Conservation (phyloP, 1,284 basidiomycete species). For the Trichosporon sp. region DNA sequence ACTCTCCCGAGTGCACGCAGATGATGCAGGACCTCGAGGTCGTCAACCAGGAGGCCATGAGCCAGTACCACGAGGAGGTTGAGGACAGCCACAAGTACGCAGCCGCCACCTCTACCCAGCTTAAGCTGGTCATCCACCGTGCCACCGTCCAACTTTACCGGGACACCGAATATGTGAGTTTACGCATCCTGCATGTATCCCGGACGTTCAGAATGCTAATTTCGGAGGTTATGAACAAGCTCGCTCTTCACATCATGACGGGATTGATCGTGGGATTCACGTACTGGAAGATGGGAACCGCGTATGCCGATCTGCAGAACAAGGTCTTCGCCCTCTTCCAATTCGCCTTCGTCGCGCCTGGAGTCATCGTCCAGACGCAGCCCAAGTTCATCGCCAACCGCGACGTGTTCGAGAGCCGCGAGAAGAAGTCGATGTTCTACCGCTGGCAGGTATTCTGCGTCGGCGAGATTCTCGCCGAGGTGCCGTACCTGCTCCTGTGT, state of each 20-base stretch:
- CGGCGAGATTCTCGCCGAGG: slow-evolving; percentile 45
- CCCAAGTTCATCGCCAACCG: slow-evolving; percentile 49
- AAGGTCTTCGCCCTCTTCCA: slow-evolving; percentile 35
- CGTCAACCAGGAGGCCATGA: slow-evolving; percentile 26
- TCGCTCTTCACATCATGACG: slow-evolving; percentile 34
- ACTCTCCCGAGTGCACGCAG: slow-evolving; percentile 47
- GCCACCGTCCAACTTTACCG: slow-evolving; percentile 39
- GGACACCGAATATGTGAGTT: slow-evolving; percentile 39
- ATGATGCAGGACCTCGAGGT: slow-evolving; percentile 50
- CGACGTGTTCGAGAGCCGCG: slow-evolving; percentile 47
- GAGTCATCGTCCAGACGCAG: slow-evolving; percentile 47
- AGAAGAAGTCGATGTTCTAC: slow-evolving; percentile 48
- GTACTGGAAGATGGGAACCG: slow-evolving; percentile 41
- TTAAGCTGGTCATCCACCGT: slow-evolving; percentile 36
- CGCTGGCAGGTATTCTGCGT: slow-evolving; percentile 35
- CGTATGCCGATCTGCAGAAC: slow-evolving; percentile 22
- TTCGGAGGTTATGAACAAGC: slow-evolving; percentile 36
- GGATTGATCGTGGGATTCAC: slow-evolving; percentile 46
- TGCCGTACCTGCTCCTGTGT: slow-evolving; percentile 43
- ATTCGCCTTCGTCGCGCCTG: slow-evolving; percentile 46
- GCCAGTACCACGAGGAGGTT: slow-evolving; percentile 3
- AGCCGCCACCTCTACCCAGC: slow-evolving; percentile 33
- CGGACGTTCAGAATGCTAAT: no score
- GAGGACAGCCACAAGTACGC: slow-evolving; percentile 41
- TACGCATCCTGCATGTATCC: background rate